Conservation (phyloP, 148 eudicot species). For the Silene uniflora region DNA sequence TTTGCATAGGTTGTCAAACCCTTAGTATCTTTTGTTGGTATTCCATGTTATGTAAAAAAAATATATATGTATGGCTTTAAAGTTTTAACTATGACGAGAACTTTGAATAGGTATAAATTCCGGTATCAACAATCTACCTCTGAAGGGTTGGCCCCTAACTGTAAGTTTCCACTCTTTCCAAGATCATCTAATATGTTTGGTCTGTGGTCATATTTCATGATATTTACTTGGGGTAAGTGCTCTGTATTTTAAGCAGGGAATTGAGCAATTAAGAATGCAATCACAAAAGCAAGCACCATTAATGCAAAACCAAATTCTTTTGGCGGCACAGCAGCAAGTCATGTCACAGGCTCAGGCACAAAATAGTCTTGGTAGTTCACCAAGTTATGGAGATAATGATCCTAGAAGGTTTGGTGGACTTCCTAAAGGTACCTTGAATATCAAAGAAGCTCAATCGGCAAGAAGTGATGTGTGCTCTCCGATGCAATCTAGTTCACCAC, state of each 20-base stretch:
- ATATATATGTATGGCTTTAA: background rate
- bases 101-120: slow-evolving; percentile 54
- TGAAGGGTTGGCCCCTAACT: slow-evolving; percentile 98
- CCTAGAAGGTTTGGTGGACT: slow-evolving; percentile 65
- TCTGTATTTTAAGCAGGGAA: slow-evolving; percentile 47
- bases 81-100: slow-evolving; percentile 6
- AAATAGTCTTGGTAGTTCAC: slow-evolving; percentile 64
- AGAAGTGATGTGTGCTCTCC: slow-evolving; percentile 95
- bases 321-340: slow-evolving; percentile 81
- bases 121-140: slow-evolving; percentile 71
- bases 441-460: slow-evolving; percentile 79
- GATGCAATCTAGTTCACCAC: slow-evolving; percentile 82
- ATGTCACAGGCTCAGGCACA: slow-evolving; percentile 89
- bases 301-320: slow-evolving; percentile 69
- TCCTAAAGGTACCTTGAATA: slow-evolving; percentile 73
- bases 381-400: slow-evolving; percentile 59
- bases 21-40: background rate
- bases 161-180: slow-evolving; percentile 42
- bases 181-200: slow-evolving; percentile 5
- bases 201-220: background rate
- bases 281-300: slow-evolving; percentile 64
- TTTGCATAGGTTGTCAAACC: slow-evolving; percentile 1
- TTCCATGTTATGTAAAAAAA: background rate
- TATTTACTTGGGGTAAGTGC: slow-evolving; percentile 13
- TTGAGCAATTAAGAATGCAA: slow-evolving; percentile 81